Conservation (phyloP, 352 stramenopile species). For the Aphanomyces astaci region DNA sequence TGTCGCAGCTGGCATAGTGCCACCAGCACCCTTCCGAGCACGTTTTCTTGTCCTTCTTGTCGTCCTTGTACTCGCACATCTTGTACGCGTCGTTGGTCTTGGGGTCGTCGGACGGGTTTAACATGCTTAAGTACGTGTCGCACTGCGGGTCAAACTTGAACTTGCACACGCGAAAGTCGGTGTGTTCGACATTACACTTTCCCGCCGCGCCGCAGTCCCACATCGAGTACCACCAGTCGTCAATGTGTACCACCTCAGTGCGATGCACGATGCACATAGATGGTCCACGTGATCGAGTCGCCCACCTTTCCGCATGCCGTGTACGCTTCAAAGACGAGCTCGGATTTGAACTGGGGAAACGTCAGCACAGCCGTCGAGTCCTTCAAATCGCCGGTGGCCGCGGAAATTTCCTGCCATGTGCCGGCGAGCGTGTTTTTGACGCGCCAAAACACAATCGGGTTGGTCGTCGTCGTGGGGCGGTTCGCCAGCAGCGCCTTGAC, state of each 20-base stretch:
- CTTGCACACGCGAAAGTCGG: neutral
- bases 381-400: neutral
- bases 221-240: neutral
- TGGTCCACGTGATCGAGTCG: neutral
- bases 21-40: neutral
- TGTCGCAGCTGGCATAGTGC: neutral
- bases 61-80: neutral
- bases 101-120: too few species aligned
- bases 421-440: neutral
- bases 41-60: neutral
- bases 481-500: neutral
- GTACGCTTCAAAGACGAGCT: neutral
- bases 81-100: neutral
- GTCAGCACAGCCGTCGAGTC: neutral
- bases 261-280: slow-evolving; percentile 1
- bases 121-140: neutral
- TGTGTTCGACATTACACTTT: neutral
- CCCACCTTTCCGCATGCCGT: neutral
- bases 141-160: neutral
- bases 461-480: neutral
- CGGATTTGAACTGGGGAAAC: neutral
- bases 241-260: neutral
- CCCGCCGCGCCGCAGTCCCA: neutral
- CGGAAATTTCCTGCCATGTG: neutral
- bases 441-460: neutral